phyloP scores from a whole-genome alignment of 2,329 filamentous ascomycete species.

The Colletotrichum sp. region DNA sequence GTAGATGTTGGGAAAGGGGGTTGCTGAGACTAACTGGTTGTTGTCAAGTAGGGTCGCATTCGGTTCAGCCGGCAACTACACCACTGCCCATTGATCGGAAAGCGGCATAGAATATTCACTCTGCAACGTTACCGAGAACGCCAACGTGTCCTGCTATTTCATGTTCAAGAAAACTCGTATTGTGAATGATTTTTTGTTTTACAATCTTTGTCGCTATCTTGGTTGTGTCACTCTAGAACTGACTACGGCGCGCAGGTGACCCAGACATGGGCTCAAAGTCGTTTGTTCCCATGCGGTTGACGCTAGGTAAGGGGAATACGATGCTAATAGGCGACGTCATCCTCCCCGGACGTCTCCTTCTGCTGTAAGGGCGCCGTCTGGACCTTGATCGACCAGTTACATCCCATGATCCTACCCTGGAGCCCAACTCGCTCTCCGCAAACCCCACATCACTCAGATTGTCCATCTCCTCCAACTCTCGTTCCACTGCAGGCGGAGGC shows the following conservation, averaged over 20 bases:
- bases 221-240: neutral
- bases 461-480: conserved; percentile 31
- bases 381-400: neutral
- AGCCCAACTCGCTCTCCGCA: conserved; percentile 7
- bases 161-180: neutral
- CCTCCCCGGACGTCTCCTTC: neutral
- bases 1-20: conserved; percentile 2
- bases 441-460: conserved; percentile 19
- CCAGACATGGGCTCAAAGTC: conserved; percentile 13
- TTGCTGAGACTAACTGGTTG: neutral
- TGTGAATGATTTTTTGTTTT: neutral
- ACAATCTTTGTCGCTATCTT: neutral
- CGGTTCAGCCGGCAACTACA: neutral
- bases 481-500: conserved; percentile 48
- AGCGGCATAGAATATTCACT: neutral
- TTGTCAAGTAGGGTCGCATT: neutral
- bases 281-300: neutral
- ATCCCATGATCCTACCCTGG: neutral
- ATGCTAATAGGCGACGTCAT: conserved; percentile 18
- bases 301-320: conserved; percentile 14
- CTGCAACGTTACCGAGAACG: neutral
- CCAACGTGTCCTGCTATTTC: neutral
- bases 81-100: neutral
- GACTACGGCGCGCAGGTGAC: neutral
- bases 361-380: neutral